Conservation (phyloP, 768 basidiomycete genomes). For the Xerocomellus amylosporus region DNA sequence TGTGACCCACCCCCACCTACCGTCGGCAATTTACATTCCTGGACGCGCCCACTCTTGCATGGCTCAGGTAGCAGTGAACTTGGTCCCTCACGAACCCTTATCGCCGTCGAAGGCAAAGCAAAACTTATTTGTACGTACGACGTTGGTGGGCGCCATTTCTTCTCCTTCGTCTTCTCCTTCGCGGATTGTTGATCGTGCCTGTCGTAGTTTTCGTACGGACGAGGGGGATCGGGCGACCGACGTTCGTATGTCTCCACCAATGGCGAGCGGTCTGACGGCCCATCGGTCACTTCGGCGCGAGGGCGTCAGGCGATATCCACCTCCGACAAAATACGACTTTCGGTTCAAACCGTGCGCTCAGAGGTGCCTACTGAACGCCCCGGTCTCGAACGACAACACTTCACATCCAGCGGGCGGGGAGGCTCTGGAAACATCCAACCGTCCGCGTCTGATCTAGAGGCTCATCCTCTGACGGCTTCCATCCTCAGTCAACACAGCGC, state of each 20-base stretch:
- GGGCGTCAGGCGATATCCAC: not conserved
- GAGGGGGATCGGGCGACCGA: conserved; percentile 26
- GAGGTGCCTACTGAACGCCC: not conserved
- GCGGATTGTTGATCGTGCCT: not conserved
- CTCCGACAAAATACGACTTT: not conserved
- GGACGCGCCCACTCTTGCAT: conserved; percentile 1
- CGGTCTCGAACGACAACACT: not conserved
- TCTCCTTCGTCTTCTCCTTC: not conserved
- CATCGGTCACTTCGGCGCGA: not conserved
- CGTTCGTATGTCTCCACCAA: not conserved
- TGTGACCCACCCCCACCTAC: not conserved
- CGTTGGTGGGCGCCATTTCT: not conserved
- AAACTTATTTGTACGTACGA: conserved; percentile 16
- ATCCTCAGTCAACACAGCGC: conserved; percentile 22
- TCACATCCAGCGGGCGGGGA: conserved; percentile 25
- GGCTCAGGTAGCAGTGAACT: conserved; percentile 5
- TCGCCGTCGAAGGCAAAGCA: conserved; percentile 3
- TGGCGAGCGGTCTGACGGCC: not conserved
- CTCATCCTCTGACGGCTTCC: conserved; percentile 24
- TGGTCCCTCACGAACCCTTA: not conserved
- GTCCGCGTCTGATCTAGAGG: not conserved
- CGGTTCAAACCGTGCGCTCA: not conserved
- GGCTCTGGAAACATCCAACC: conserved; percentile 26
- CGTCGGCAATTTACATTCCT: not conserved
- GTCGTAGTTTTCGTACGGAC: conserved; percentile 19